phyloP scores from a whole-genome alignment of 1,284 basidiomycete species.

The Naganishia sp. region DNA sequence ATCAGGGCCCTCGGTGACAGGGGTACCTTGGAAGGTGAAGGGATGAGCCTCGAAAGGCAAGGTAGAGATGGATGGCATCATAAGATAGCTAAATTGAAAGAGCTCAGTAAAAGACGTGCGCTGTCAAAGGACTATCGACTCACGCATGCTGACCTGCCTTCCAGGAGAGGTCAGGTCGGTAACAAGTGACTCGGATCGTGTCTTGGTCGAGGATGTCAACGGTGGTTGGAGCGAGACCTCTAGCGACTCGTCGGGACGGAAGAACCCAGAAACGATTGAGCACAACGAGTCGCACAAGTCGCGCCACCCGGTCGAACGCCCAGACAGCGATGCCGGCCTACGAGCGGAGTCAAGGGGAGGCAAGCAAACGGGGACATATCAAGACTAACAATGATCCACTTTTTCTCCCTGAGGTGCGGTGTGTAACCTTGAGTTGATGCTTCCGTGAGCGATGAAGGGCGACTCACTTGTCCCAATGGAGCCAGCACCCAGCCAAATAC shows the following conservation, averaged over 20 bases:
- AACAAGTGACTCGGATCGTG: constrained; percentile 60
- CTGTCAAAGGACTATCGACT: constrained; percentile 21
- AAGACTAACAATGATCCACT: constrained; percentile 12
- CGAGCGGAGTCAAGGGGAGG: neutral
- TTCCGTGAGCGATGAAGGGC: constrained; percentile 44
- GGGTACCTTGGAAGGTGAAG: constrained; percentile 43
- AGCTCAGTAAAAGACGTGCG: no score
- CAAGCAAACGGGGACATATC: neutral
- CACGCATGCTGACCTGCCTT: constrained; percentile 61
- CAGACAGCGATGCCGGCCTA: constrained; percentile 46
- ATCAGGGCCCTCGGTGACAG: constrained; percentile 15
- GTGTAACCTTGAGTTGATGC: neutral
- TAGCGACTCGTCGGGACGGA: constrained; percentile 43
- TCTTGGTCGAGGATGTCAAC: constrained; percentile 58
- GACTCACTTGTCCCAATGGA: constrained; percentile 44
- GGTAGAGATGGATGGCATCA: constrained; percentile 42
- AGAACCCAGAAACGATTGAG: constrained; percentile 58
- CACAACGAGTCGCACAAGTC: constrained; percentile 58
- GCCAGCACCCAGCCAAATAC: constrained; percentile 45
- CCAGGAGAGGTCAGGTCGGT: constrained; percentile 58
- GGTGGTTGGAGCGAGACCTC: constrained; percentile 42
- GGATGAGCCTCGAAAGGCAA: constrained; percentile 50
- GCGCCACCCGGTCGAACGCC: constrained; percentile 64
- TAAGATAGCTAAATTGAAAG: constrained; percentile 40
- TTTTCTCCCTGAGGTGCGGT: constrained; percentile 11